These are phyloP conservation scores for Heliosperma pusillum DNA, from an alignment of 148 eudicot species.

Conservation along the genomic window DNA sequence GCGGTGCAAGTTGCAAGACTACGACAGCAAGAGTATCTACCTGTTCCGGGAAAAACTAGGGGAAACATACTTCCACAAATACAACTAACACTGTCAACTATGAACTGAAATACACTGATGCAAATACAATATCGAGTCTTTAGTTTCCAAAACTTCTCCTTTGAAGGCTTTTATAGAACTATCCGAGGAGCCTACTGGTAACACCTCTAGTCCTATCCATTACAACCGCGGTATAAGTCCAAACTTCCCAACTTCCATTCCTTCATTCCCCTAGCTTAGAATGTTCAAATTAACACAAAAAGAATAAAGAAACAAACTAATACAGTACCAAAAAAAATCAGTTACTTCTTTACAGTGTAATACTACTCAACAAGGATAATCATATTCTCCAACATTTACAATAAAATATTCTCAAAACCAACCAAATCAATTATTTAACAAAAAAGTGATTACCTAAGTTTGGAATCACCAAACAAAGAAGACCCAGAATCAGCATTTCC, in stretches of 20 bases:
- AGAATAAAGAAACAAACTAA: too few species aligned
- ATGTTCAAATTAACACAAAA: too few species aligned
- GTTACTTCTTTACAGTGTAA: neutral
- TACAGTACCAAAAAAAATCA: too few species aligned
- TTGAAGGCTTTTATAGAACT: neutral
- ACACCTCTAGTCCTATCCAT: neutral
- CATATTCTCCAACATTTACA: neutral
- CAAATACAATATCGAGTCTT: neutral
- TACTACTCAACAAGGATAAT: too few species aligned
- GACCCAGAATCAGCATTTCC: conserved; percentile 30
- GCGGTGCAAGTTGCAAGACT: neutral
- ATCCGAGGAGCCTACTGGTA: neutral
- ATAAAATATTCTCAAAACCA: conserved; percentile 1
- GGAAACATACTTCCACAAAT: neutral
- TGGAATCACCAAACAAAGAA: conserved; percentile 24
- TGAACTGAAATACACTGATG: conserved; percentile 4
- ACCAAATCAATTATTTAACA: neutral
- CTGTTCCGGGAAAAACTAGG: neutral
- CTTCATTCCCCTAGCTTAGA: neutral
- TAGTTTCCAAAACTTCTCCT: conserved; percentile 1
- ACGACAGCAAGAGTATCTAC: conserved; percentile 12
- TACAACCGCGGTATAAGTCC: neutral
- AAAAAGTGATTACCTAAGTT: conserved; percentile 35
- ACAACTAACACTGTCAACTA: neutral
- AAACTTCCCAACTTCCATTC: neutral